Base-by-base conservation (phyloP, 1,284 basidiomycete species). In the Cutaneotrichosporon curvatum region DNA sequence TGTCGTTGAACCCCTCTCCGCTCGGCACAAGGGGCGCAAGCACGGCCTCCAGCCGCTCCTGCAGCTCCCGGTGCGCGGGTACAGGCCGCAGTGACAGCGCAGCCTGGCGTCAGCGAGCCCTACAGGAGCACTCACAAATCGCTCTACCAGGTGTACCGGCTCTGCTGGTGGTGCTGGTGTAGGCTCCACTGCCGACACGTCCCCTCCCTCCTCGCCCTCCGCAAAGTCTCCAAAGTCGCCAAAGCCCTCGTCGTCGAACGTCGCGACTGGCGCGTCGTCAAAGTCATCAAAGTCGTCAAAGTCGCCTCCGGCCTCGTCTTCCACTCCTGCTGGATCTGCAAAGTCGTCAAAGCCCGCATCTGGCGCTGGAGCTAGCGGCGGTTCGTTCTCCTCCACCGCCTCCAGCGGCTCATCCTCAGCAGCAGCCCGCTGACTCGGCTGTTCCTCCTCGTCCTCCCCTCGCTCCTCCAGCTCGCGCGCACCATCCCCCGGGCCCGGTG, bases 141-240 rank as follows among this genome's bases (percentile, higher is more conserved):
- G 34, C 41, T 42, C 51, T 9, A 37, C 21, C 22, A 19, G n/a
- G 7, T 21, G 20, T 10, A 25, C 32, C n/a, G 68, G 71, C 40
- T 78, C 76, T 33, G 77, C 70, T 8, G 73, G 76, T 37, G 75
- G 70, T 53, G 74, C 63, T 37, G 52, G 44, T 25, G 33, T 32
- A 38, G 47, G n/a, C 12, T 12, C 25, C 25, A 7, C 12, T 28
- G 25, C 25, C 12, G 8, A 28, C 25, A n/a, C n/a, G 36, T 16
- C 2, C 61, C 62, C 46, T 45, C 59, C 8, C 66, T n/a, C 67
- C 45, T 76, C 76, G 14, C 75, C 80, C 54, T 67, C 67, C 35
- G 62, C 66, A 41, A 71, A 74, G 38, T 87, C 87, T 46, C 84
- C 87, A 74, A 91, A 91, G 61, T 90, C 73, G 2, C 70, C 71